Conservation (phyloP, 2,329 filamentous ascomycete species). For the Colletotrichum falcatum region DNA sequence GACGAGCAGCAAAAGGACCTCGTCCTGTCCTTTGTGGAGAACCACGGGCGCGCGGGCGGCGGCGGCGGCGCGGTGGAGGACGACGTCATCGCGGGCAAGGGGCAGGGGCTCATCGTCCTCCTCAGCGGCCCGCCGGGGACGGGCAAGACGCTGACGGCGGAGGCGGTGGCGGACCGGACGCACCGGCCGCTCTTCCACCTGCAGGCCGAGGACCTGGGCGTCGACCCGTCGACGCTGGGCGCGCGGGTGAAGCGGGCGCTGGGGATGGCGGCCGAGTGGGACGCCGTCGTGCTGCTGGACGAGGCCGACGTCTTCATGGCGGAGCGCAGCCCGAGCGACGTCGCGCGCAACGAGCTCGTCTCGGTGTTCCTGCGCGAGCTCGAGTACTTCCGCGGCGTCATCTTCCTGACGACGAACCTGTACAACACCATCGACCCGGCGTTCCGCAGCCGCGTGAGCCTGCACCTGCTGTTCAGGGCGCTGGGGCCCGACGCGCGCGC, state of each 20-base stretch:
- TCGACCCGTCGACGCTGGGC: conserved; percentile 57
- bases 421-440: conserved; percentile 57
- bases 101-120: conserved; percentile 59
- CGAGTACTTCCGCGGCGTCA: conserved; percentile 59
- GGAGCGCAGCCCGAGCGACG: conserved; percentile 57
- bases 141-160: conserved; percentile 60
- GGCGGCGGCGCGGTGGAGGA: conserved; percentile 39
- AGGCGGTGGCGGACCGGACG: conserved; percentile 56
- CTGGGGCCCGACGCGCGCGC: conserved; percentile 54
- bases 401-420: conserved; percentile 60
- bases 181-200: conserved; percentile 60
- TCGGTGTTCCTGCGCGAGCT: conserved; percentile 61
- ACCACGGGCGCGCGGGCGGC: conserved; percentile 46
- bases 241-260: conserved; percentile 61
- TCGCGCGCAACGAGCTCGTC: conserved; percentile 62
- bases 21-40: conserved; percentile 61
- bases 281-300: conserved; percentile 63
- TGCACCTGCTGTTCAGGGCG: conserved; percentile 59
- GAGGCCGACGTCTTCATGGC: conserved; percentile 67
- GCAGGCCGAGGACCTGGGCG: conserved; percentile 61
- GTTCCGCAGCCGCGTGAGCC: conserved; percentile 59
- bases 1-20: conserved; percentile 61
- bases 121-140: conserved; percentile 60
- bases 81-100: conserved; percentile 58
- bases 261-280: conserved; percentile 62